Conservation (phyloP, 2,329 filamentous ascomycete species). For the Aschersonia sp. region DNA sequence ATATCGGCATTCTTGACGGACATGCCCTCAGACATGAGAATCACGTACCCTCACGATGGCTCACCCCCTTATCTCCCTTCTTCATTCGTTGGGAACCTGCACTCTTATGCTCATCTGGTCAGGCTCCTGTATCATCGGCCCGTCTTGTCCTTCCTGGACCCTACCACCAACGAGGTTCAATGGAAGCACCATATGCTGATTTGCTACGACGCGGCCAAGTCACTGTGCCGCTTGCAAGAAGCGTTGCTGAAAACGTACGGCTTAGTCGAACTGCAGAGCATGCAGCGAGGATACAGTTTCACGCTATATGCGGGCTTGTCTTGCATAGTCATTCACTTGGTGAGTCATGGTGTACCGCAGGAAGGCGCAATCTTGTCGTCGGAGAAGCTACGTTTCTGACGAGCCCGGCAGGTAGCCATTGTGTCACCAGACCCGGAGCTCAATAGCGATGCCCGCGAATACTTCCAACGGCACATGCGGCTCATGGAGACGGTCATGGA, state of each 20-base stretch:
- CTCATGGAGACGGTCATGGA: constrained; percentile 74
- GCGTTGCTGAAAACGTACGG: constrained; percentile 64
- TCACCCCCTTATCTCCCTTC: constrained; percentile 74
- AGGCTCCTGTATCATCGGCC: constrained; percentile 80
- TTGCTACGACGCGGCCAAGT: constrained; percentile 74
- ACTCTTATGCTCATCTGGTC: constrained; percentile 75
- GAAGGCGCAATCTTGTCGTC: constrained; percentile 1
- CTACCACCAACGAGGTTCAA: constrained; percentile 50
- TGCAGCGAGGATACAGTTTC: constrained; percentile 90
- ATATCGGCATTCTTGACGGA: constrained; percentile 63
- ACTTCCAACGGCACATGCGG: constrained; percentile 87
- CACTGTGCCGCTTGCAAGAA: constrained; percentile 76
- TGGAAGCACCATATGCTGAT: constrained; percentile 85
- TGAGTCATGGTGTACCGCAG: constrained; percentile 32
- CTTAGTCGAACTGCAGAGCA: constrained; percentile 68
- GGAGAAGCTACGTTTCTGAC: constrained; percentile 5
- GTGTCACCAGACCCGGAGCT: constrained; percentile 86
- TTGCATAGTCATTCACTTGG: constrained; percentile 84
- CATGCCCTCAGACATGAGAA: constrained; percentile 62
- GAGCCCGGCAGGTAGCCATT: constrained; percentile 55
- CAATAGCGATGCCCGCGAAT: constrained; percentile 71
- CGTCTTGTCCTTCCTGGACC: constrained; percentile 66
- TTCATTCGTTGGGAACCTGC: constrained; percentile 78
- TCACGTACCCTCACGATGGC: constrained; percentile 65
- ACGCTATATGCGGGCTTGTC: constrained; percentile 86